Evolutionary conservation across 129 eudicot genomes (phyloP).

Genomic region (Flaveria robusta): DNA sequence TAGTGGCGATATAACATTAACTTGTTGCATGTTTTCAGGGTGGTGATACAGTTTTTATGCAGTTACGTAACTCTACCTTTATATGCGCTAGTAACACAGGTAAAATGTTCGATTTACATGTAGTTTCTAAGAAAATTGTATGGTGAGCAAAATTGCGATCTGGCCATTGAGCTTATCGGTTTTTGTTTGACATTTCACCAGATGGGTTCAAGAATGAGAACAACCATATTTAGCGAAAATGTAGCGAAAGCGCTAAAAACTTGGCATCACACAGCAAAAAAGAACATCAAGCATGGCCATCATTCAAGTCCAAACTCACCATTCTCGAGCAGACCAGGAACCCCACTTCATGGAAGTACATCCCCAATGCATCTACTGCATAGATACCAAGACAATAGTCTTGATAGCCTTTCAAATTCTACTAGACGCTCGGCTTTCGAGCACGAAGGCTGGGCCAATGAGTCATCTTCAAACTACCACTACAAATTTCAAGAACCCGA

Average conservation of each 20-base stretch:
- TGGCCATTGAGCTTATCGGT: neutral
- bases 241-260: slow-evolving; percentile 57
- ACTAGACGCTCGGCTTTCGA: slow-evolving; percentile 40
- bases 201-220: slow-evolving; percentile 76
- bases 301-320: slow-evolving; percentile 50
- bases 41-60: slow-evolving; percentile 58
- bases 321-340: slow-evolving; percentile 58
- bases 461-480: slow-evolving; percentile 20
- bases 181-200: slow-evolving; percentile 15
- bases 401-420: slow-evolving; percentile 40
- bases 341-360: slow-evolving; percentile 50
- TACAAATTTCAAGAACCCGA: slow-evolving; percentile 8
- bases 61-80: slow-evolving; percentile 88
- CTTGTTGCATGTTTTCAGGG: slow-evolving; percentile 42
- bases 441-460: slow-evolving; percentile 46
- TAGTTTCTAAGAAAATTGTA: neutral
- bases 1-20: neutral
- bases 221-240: slow-evolving; percentile 56
- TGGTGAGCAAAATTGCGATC: neutral
- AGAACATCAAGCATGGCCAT: slow-evolving; percentile 45
- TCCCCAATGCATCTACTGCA: slow-evolving; percentile 59
- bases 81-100: slow-evolving; percentile 87
- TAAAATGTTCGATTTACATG: slow-evolving; percentile 28
- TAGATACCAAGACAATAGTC: slow-evolving; percentile 35
- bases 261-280: slow-evolving; percentile 64